Percentiles rank a stretch among this genome's conserved stretches.
These are phyloP conservation scores for Bothriochloa decipiens DNA, from an alignment of 176 grass and related monocot genomes.

Conservation along the genomic window DNA sequence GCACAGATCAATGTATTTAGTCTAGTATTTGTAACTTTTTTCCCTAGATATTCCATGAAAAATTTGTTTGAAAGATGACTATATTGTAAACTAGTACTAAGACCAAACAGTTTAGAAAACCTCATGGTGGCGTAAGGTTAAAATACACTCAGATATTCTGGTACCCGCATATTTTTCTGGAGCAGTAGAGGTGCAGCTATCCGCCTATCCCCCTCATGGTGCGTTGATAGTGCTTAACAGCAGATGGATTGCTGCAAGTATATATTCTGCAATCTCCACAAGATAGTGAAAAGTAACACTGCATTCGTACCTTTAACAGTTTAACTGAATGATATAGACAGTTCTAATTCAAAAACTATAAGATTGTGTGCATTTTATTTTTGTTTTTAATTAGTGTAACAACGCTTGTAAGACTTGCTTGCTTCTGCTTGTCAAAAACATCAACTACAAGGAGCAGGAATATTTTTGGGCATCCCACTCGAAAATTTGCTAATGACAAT, in stretches of 20 bases:
- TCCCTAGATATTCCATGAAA: neutral
- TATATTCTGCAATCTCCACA: constrained; percentile 38
- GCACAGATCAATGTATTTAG: neutral
- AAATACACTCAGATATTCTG: neutral
- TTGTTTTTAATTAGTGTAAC: too few species aligned
- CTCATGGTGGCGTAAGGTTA: neutral
- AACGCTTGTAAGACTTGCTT: too few species aligned
- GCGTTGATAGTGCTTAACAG: constrained; percentile 43
- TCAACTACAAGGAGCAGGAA: too few species aligned
- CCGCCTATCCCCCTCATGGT: neutral
- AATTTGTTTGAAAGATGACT: neutral
- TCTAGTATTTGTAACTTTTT: neutral
- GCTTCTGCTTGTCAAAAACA: too few species aligned
- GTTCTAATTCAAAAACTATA: too few species aligned
- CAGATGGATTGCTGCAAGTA: constrained; percentile 21
- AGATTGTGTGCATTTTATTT: too few species aligned
- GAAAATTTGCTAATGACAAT: too few species aligned
- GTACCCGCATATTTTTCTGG: constrained; percentile 2
- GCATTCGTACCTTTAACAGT: neutral
- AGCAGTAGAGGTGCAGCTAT: constrained; percentile 11
- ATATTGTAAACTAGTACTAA: neutral
- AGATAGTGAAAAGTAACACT: constrained; percentile 38
- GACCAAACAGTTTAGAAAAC: neutral
- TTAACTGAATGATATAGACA: constrained; percentile 2
- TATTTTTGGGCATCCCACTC: too few species aligned